A percentile compares a stretch with the other conserved stretches of the same genome.
Evolutionary conservation across 345 rosid genomes (phyloP).

Genomic region (Aquilaria malaccensis): DNA sequence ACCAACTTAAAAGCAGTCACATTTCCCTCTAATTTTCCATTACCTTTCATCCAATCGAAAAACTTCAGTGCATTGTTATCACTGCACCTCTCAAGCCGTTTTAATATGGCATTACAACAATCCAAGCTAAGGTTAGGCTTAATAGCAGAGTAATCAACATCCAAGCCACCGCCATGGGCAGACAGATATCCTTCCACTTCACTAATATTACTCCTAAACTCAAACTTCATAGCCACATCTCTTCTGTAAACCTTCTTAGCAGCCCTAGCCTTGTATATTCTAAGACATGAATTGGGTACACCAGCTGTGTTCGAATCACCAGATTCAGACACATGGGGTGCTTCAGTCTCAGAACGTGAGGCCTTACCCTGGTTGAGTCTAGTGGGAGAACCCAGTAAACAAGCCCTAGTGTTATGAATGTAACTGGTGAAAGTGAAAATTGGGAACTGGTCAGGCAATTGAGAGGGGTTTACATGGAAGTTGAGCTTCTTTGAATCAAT

Average conservation of each 20-base stretch:
- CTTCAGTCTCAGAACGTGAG: constrained; percentile 30
- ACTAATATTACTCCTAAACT: constrained; percentile 23
- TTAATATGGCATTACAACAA: constrained; percentile 53
- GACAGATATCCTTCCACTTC: constrained; percentile 24
- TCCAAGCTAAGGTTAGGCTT: constrained; percentile 40
- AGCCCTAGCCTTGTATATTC: constrained; percentile 12
- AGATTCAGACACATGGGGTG: constrained; percentile 17
- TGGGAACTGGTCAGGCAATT: constrained; percentile 29
- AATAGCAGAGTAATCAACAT: constrained; percentile 46
- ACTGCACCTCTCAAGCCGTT: constrained; percentile 55
- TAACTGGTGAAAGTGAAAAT: constrained; percentile 27
- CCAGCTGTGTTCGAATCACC: constrained; percentile 24
- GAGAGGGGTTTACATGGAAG: constrained; percentile 32
- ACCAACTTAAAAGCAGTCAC: constrained; percentile 55
- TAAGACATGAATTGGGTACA: constrained; percentile 19
- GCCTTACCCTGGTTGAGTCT: constrained; percentile 31
- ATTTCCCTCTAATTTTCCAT: constrained; percentile 55
- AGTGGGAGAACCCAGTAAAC: constrained; percentile 22
- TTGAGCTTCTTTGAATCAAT: constrained; percentile 46
- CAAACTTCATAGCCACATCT: constrained; percentile 24
- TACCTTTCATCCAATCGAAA: constrained; percentile 77
- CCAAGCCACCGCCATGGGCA: constrained; percentile 29
- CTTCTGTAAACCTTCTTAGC: constrained; percentile 26
- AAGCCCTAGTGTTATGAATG: constrained; percentile 23
- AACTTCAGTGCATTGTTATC: constrained; percentile 49